Base-by-base conservation (phyloP, 2,329 filamentous ascomycete genomes). In the Colletotrichum eremochloae region DNA sequence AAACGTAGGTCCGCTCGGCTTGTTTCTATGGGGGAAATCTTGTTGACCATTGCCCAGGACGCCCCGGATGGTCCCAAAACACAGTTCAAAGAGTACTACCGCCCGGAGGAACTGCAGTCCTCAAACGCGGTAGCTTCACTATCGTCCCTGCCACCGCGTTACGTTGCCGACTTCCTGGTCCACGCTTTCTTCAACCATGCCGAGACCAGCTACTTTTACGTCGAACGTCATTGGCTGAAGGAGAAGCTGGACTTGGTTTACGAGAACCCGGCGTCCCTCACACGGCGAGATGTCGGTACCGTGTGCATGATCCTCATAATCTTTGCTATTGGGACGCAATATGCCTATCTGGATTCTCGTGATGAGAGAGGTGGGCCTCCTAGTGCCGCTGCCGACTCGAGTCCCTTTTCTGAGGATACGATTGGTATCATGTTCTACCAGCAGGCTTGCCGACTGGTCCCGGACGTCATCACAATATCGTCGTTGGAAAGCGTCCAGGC, bases 401-500 rank as follows among this genome's bases (percentile, higher is more conserved):
- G 55, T 44, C 72, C 67, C 14, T 81, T 81, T 50, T 86, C 85
- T 0, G 86, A 88, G 71, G 86, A 89, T 66, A 85, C 87, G 33
- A 83, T 89, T 1, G 88, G 88, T 4, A 80, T 88, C 8, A 86
- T 85, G 33, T 88, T 90, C 72, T 90, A 90, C 74, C 86, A 88
- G 66, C 86, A 86, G 74, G 87, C 88, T 0, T 86, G 84, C 36
- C 86, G 85, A 74, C 79, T 90, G 3, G 80, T 90, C 1, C 86
- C 88, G 1, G 88, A 90, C 68, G 85, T 89, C 48, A 89, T 90
- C 66, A 86, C 87, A 1, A 84, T 86, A 8, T 85, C 86, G 0
- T 89, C 87, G 2, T 81, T 89, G 14, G 85, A 89, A 74, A 89
- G 88, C 73, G 87, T 90, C 0, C 88, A 90, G 75, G 88, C 87